These are phyloP conservation scores for Suhomyces guaymorum DNA, from an alignment of 1,139 yeast genomes.

Conservation along the genomic window DNA sequence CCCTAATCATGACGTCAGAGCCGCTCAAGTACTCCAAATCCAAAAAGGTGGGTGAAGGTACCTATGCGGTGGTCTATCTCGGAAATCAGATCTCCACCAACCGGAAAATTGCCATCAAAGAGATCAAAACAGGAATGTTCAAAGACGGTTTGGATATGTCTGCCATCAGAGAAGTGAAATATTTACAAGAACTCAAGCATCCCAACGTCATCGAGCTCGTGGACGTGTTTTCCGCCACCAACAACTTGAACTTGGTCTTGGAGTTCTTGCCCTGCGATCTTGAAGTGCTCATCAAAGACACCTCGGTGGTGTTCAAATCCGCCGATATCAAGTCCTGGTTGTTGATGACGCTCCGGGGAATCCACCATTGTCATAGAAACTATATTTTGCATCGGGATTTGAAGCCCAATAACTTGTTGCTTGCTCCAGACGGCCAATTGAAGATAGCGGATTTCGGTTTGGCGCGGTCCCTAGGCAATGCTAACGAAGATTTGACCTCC, in stretches of 20 bases:
- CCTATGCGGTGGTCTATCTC: constrained; percentile 94
- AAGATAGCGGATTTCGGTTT: constrained; percentile 97
- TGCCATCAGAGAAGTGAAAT: constrained; percentile 92
- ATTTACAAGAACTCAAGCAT: constrained; percentile 83
- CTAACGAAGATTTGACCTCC: constrained; percentile 80
- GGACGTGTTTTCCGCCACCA: constrained; percentile 77
- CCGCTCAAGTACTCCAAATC: constrained; percentile 49
- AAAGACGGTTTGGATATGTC: constrained; percentile 98
- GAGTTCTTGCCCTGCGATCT: constrained; percentile 92
- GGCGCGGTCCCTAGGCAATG: constrained; percentile 79
- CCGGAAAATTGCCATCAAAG: constrained; percentile 84
- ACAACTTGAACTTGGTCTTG: constrained; percentile 78
- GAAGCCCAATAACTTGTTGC: constrained; percentile 76
- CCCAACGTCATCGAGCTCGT: constrained; percentile 81
- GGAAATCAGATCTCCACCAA: constrained; percentile 63
- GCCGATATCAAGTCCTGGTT: constrained; percentile 94
- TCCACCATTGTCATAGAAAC: constrained; percentile 93
- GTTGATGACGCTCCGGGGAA: constrained; percentile 88
- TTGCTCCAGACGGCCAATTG: constrained; percentile 83
- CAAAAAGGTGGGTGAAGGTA: constrained; percentile 96
- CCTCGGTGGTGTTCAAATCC: constrained; percentile 70
- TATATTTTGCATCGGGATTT: constrained; percentile 87
- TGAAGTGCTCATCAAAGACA: constrained; percentile 86
- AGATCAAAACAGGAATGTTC: constrained; percentile 90
- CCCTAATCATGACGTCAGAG: constrained; percentile 3